Evolutionary conservation across 108 stramenopile genomes (phyloP).

Genomic region (Cyclotella cryptica): DNA sequence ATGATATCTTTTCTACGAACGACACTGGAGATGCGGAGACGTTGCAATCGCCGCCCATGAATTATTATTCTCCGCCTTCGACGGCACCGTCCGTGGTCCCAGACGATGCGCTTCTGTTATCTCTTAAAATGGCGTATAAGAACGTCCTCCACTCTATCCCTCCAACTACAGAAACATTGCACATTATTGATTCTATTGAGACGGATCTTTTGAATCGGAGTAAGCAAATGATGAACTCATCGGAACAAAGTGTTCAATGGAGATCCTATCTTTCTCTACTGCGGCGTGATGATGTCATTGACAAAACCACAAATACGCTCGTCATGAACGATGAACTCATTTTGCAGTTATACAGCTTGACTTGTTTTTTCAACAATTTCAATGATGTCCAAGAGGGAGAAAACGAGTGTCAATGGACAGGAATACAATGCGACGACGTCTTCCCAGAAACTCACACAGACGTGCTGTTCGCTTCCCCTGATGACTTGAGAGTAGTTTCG

Average conservation of each 20-base stretch:
- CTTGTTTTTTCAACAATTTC: constrained; percentile 22
- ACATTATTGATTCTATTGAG: constrained; percentile 9
- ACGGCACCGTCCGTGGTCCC: constrained; percentile 2
- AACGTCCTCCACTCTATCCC: constrained; percentile 17
- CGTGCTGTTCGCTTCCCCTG: constrained; percentile 1
- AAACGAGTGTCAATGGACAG: constrained; percentile 26
- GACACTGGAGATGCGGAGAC: not conserved
- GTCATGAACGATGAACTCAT: constrained; percentile 19
- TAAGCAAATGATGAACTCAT: not conserved
- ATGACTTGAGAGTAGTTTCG: constrained; percentile 17
- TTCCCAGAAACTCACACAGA: not conserved
- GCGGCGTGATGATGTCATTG: constrained; percentile 20
- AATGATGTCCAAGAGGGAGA: not conserved
- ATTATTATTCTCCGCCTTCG: not conserved
- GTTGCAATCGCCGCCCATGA: not conserved
- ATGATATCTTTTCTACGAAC: not conserved
- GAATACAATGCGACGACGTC: constrained; percentile 19
- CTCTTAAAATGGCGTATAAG: constrained; percentile 16
- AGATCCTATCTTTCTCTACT: constrained; percentile 17
- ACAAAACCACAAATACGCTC: constrained; percentile 13
- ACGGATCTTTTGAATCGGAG: not conserved
- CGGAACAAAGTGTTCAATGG: constrained; percentile 30
- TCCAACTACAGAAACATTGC: constrained; percentile 20
- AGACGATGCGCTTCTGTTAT: constrained; percentile 23
- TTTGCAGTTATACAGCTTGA: constrained; percentile 24